Evolutionary conservation across 2,329 filamentous ascomycete genomes (phyloP).

Genomic region (Neofusicoccum umdonicola): DNA sequence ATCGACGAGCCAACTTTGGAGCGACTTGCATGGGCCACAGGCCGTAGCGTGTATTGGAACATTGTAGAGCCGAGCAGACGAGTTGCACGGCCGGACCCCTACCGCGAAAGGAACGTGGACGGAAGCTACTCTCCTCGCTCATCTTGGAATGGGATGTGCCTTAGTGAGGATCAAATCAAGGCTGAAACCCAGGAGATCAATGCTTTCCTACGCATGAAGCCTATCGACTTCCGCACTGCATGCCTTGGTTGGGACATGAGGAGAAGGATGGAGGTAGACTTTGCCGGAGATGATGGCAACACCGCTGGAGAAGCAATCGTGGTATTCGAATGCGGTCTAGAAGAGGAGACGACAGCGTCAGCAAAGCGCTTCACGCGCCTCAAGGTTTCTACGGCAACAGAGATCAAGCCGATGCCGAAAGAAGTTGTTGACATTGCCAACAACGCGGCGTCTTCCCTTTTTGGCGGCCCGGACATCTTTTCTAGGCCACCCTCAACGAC

Average conservation of each 20-base stretch:
- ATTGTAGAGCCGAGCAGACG: conserved; percentile 76
- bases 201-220: conserved; percentile 67
- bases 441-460: conserved; percentile 43
- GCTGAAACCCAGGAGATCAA: conserved; percentile 83
- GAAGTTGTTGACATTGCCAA: conserved; percentile 7
- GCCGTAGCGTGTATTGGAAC: conserved; percentile 76
- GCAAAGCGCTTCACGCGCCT: conserved; percentile 60
- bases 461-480: conserved; percentile 43
- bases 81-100: conserved; percentile 67
- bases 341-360: conserved; percentile 53
- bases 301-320: conserved; percentile 75
- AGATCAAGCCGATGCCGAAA: conserved; percentile 23
- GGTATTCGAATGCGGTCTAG: conserved; percentile 70
- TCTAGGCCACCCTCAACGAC: conserved; percentile 28
- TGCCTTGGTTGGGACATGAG: conserved; percentile 93
- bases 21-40: conserved; percentile 74
- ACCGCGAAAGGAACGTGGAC: conserved; percentile 61
- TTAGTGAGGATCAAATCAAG: conserved; percentile 67
- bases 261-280: conserved; percentile 81
- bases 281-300: conserved; percentile 74
- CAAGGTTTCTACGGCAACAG: conserved; percentile 39
- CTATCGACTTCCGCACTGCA: conserved; percentile 72
- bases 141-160: conserved; percentile 69
- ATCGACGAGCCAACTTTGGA: conserved; percentile 52
- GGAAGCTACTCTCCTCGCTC: conserved; percentile 80